A percentile compares a stretch with the other conserved stretches of the same genome.
phyloP scores from a whole-genome alignment of 2,329 filamentous ascomycete genomes.

The Trematosphaeria pertusa region DNA sequence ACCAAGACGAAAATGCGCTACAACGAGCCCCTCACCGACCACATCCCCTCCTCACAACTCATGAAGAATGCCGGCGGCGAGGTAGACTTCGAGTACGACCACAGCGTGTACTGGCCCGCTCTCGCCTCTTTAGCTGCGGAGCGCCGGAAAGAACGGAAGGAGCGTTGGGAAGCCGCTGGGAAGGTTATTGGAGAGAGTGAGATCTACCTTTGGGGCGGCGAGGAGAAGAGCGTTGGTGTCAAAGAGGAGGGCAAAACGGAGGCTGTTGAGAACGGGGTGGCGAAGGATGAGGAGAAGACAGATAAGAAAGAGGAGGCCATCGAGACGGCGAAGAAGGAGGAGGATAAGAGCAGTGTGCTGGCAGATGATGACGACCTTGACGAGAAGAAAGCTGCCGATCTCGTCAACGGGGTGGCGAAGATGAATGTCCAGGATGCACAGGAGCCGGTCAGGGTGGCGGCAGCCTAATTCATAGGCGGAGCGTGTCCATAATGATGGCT shows the following conservation, averaged over 20 bases:
- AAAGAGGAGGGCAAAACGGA: conserved; percentile 1
- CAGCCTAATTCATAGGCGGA: not conserved
- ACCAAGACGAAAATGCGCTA: conserved; percentile 97
- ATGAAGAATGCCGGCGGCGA: conserved; percentile 80
- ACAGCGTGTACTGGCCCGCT: conserved; percentile 86
- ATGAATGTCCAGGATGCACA: conserved; percentile 29
- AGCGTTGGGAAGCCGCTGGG: conserved; percentile 81
- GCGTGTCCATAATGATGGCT: not conserved
- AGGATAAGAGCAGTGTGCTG: not conserved
- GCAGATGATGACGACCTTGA: conserved; percentile 6
- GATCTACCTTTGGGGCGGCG: conserved; percentile 80
- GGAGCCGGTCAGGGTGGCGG: conserved; percentile 24
- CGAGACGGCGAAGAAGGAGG: not conserved
- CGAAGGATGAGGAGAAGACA: not conserved
- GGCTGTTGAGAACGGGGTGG: conserved; percentile 1
- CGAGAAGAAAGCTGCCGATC: conserved; percentile 14
- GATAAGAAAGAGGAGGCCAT: not conserved
- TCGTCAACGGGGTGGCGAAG: conserved; percentile 30
- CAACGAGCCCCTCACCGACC: conserved; percentile 86
- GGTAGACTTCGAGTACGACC: conserved; percentile 90
- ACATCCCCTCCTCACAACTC: conserved; percentile 82
- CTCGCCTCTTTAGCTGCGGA: conserved; percentile 74
- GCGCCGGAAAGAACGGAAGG: conserved; percentile 66
- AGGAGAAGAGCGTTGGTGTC: conserved; percentile 33
- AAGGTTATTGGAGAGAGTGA: conserved; percentile 86